A percentile compares a stretch with the other conserved stretches of the same genome.
These are phyloP conservation scores for Malus domestica DNA, from an alignment of 306 rosid genomes.

Conservation along the genomic window ASM211411v1 NC_041789.1:17397501-17398000, in stretches of 20 bases:
- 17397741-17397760: constrained; percentile 92
- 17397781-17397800: constrained; percentile 99
- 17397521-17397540: neutral
- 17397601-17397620: neutral
- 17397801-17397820: constrained; percentile 93
- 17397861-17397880: neutral
- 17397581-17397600: neutral
- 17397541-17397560: neutral
- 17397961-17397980: neutral
- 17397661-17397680: neutral
- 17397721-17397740: constrained; percentile 35
- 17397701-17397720: constrained; percentile 10
- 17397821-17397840: constrained; percentile 82
- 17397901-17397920: neutral
- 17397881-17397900: neutral
- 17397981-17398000: neutral
- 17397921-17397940: neutral
- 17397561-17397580: neutral
- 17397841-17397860: neutral
- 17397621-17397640: neutral
- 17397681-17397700: neutral
- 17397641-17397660: neutral
- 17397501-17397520: neutral
- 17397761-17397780: constrained; percentile 93
- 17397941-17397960: neutral